Evolutionary conservation across 1,139 yeast genomes (phyloP).

Genomic region (Wickerhamomyces sp.): DNA sequence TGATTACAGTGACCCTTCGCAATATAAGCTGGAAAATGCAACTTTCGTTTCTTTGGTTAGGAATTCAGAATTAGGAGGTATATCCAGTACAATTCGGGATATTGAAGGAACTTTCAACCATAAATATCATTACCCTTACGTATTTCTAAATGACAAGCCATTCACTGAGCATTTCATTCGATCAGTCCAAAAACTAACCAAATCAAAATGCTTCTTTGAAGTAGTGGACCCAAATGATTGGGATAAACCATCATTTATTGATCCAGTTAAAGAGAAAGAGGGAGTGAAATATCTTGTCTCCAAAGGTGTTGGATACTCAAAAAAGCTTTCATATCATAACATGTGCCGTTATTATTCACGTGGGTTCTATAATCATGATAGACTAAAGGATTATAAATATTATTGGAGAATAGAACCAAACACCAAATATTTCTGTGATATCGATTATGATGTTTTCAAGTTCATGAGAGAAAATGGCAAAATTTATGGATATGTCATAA

Average conservation of each 20-base stretch:
- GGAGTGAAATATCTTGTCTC: conserved; percentile 37
- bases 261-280: conserved; percentile 35
- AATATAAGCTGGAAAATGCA: conserved; percentile 41
- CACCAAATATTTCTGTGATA: conserved; percentile 60
- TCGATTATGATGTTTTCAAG: conserved; percentile 73
- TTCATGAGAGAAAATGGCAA: conserved; percentile 63
- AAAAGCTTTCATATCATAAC: conserved; percentile 61
- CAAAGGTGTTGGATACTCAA: conserved; percentile 57
- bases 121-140: conserved; percentile 75
- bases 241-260: conserved; percentile 61
- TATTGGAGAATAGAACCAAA: conserved; percentile 85
- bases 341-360: conserved; percentile 78
- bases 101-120: conserved; percentile 63
- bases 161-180: conserved; percentile 54
- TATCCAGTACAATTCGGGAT: conserved; percentile 48
- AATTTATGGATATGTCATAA: conserved; percentile 66
- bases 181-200: conserved; percentile 30
- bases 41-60: conserved; percentile 70
- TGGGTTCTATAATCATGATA: conserved; percentile 58
- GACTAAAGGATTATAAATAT: conserved; percentile 49
- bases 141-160: conserved; percentile 68
- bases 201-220: conserved; percentile 57
- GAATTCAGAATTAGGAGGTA: conserved; percentile 50
- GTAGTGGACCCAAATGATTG: conserved; percentile 50
- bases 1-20: conserved; percentile 2